These are phyloP conservation scores for Andrographis paniculata DNA, from an alignment of 305 asterid genomes.

Conservation along the genomic window DNA sequence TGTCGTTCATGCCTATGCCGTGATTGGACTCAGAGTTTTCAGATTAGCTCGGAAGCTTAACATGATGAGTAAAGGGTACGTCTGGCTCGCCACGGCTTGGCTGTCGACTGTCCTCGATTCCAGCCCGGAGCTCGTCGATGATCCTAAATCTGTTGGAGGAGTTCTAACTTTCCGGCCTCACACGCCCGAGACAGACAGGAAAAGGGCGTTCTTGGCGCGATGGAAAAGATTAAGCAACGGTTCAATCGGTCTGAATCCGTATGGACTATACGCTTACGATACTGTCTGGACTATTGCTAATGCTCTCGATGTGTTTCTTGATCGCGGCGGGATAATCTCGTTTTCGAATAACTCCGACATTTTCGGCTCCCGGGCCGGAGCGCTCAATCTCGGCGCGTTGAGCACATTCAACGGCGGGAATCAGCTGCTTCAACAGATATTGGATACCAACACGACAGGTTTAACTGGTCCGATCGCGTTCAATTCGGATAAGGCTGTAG, in stretches of 20 bases:
- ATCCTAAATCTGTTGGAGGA: conserved; percentile 47
- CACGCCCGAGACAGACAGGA: conserved; percentile 48
- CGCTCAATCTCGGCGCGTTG: conserved; percentile 47
- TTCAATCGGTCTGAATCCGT: conserved; percentile 53
- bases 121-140: conserved; percentile 20
- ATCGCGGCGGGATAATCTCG: conserved; percentile 46
- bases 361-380: conserved; percentile 28
- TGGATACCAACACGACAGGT: conserved; percentile 55
- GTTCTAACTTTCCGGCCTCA: conserved; percentile 63
- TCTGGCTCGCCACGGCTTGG: conserved; percentile 93
- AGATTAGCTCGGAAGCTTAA: conserved; percentile 45
- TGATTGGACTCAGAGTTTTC: conserved; percentile 44
- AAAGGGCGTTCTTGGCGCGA: conserved; percentile 40
- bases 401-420: conserved; percentile 61
- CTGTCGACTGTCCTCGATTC: conserved; percentile 67
- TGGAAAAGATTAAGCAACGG: conserved; percentile 62
- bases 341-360: conserved; percentile 46
- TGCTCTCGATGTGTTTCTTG: conserved; percentile 45
- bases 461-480: conserved; percentile 58
- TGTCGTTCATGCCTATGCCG: conserved; percentile 42
- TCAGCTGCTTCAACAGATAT: conserved; percentile 37
- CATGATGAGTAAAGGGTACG: conserved; percentile 69
- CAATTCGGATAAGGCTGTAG: conserved; percentile 33
- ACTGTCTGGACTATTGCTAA: conserved; percentile 65
- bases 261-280: conserved; percentile 73